A percentile compares a stretch with the other conserved stretches of the same genome.
These are phyloP conservation scores for Phytomonas sp. DNA, from an alignment of 208 protist species.

Conservation along the genomic window DNA sequence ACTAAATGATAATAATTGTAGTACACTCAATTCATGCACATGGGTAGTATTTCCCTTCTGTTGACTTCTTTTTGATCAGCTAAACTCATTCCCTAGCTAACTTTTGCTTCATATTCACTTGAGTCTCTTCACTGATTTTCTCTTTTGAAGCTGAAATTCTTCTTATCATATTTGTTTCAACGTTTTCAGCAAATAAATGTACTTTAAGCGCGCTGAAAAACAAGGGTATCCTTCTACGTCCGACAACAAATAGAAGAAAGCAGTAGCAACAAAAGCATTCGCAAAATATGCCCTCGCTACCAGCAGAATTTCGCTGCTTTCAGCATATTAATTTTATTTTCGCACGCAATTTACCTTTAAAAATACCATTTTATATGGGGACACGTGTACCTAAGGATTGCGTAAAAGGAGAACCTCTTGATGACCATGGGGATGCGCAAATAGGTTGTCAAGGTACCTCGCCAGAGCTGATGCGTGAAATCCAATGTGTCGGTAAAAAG, in stretches of 20 bases:
- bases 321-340: slow-evolving; percentile 6
- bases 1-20: slow-evolving; percentile 15
- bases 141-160: slow-evolving; percentile 7
- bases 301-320: not conserved
- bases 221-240: not conserved
- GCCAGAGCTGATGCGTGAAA: not conserved
- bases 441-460: not conserved
- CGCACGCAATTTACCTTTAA: not conserved
- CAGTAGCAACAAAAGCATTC: not conserved
- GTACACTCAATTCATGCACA: not conserved
- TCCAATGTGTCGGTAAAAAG: not conserved
- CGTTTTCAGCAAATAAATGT: not conserved
- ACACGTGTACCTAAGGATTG: not conserved
- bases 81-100: slow-evolving; percentile 8
- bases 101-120: slow-evolving; percentile 2
- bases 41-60: slow-evolving; percentile 12
- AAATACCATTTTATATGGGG: not conserved
- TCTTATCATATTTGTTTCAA: not conserved
- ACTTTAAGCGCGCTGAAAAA: not conserved
- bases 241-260: not conserved
- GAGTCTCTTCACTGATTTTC: slow-evolving; percentile 2
- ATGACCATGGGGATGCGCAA: not conserved
- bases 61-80: slow-evolving; percentile 4
- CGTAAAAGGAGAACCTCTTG: not conserved
- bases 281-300: not conserved